Evolutionary conservation across 768 basidiomycete genomes (phyloP).

Genomic region (Leccinum imitatum): DNA sequence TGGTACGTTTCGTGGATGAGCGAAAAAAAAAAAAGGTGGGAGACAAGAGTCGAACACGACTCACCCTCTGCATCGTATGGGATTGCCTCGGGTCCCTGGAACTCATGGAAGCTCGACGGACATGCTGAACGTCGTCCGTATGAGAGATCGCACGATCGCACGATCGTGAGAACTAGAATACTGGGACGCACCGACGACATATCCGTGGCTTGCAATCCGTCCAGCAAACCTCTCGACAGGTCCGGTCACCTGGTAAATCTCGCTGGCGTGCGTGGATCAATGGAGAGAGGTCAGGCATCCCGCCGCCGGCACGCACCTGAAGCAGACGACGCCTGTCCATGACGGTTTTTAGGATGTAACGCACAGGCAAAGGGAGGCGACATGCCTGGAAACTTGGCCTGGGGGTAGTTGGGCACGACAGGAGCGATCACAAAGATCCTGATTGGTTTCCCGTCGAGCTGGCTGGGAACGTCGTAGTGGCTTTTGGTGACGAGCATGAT

Average conservation of each 20-base stretch:
- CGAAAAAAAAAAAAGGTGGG: background rate
- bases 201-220: constrained; percentile 86
- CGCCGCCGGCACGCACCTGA: constrained; percentile 50
- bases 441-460: constrained; percentile 66
- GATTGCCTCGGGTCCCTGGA: constrained; percentile 83
- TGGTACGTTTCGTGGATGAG: constrained; percentile 18
- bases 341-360: background rate
- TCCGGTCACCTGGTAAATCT: constrained; percentile 96
- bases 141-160: constrained; percentile 3
- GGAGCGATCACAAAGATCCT: constrained; percentile 85
- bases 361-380: background rate
- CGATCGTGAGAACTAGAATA: background rate
- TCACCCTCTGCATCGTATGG: constrained; percentile 84
- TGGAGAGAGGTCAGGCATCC: background rate
- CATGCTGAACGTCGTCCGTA: constrained; percentile 49
- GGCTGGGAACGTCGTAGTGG: constrained; percentile 73
- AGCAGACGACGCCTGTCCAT: constrained; percentile 69
- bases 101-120: constrained; percentile 89
- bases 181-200: constrained; percentile 63
- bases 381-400: constrained; percentile 86
- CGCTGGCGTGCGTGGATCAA: constrained; percentile 44
- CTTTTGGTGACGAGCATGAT: constrained; percentile 83
- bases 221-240: constrained; percentile 92
- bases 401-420: constrained; percentile 74
- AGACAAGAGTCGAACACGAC: background rate